A percentile compares a stretch with the other conserved stretches of the same genome.
These are phyloP conservation scores for Ogataea trehalophila DNA, from an alignment of 805 yeast genomes.

Conservation along the genomic window DNA sequence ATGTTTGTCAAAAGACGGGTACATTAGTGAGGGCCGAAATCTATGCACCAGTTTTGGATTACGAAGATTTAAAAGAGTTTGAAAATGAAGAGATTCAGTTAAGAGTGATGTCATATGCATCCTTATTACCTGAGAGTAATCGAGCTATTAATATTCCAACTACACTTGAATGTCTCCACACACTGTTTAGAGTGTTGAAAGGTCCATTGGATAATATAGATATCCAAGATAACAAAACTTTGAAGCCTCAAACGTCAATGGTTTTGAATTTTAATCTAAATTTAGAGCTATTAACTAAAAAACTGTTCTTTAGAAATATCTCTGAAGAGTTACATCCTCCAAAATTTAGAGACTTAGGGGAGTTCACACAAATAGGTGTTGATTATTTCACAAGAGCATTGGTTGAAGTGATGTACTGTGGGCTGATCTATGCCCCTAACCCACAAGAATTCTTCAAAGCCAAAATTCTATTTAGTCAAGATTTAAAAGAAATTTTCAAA, in stretches of 20 bases:
- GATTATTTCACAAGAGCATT: constrained; percentile 54
- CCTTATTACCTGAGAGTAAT: constrained; percentile 11
- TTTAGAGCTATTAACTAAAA: constrained; percentile 43
- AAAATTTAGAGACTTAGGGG: constrained; percentile 23
- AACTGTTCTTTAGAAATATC: constrained; percentile 40
- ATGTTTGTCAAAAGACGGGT: constrained; percentile 40
- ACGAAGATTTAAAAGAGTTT: constrained; percentile 42
- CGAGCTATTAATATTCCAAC: constrained; percentile 37
- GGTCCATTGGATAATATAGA: constrained; percentile 55
- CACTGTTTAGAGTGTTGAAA: constrained; percentile 56
- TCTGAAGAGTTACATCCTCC: constrained; percentile 30
- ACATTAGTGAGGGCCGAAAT: constrained; percentile 50
- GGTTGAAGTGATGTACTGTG: constrained; percentile 47
- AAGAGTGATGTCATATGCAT: constrained; percentile 40
- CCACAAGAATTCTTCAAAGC: constrained; percentile 18
- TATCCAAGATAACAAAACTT: constrained; percentile 47
- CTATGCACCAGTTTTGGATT: constrained; percentile 44
- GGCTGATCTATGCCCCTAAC: constrained; percentile 23
- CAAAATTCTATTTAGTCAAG: constrained; percentile 11
- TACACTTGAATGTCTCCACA: constrained; percentile 52
- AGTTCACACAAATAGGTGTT: constrained; percentile 21
- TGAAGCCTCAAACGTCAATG: constrained; percentile 43
- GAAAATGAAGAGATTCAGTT: constrained; percentile 44
- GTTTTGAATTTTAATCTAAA: constrained; percentile 55
- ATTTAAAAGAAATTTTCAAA: constrained; percentile 19